These are phyloP conservation scores for Coemansia javaensis DNA, from an alignment of 192 early-diverging fungal species.

Conservation along the genomic window DNA sequence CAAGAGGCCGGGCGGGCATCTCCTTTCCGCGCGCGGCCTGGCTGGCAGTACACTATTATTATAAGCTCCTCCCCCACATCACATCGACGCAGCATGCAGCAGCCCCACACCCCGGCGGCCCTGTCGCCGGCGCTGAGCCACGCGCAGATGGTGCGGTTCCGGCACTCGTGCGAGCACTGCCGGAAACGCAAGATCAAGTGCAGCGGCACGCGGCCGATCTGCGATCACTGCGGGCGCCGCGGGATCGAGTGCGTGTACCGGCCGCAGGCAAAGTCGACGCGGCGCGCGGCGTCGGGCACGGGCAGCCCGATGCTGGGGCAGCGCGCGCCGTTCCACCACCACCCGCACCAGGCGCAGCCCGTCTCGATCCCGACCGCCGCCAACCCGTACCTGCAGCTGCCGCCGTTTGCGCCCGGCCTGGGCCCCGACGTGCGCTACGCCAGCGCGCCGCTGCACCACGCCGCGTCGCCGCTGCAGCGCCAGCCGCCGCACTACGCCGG, in stretches of 20 bases:
- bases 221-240: slow-evolving; percentile 40
- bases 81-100: no score
- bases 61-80: no score
- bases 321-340: background rate
- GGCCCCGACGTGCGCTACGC: background rate
- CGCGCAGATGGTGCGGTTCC: slow-evolving; percentile 24
- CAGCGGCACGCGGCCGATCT: slow-evolving; percentile 43
- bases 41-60: no score
- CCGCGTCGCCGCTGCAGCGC: background rate
- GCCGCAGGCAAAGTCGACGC: slow-evolving; percentile 32
- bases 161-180: slow-evolving; percentile 50
- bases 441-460: slow-evolving; percentile 7
- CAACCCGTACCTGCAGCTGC: background rate
- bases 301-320: background rate
- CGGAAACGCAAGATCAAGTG: slow-evolving; percentile 49
- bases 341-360: background rate
- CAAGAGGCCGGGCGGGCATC: no score
- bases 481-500: no score
- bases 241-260: slow-evolving; percentile 40
- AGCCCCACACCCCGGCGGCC: slow-evolving; percentile 2
- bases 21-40: no score
- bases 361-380: slow-evolving; percentile 14
- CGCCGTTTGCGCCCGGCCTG: background rate
- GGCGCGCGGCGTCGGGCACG: slow-evolving; percentile 11
- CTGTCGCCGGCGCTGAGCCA: slow-evolving; percentile 2